Evolutionary conservation across 2,329 filamentous ascomycete species (phyloP).

Genomic region (Botryotinia globosa): DNA sequence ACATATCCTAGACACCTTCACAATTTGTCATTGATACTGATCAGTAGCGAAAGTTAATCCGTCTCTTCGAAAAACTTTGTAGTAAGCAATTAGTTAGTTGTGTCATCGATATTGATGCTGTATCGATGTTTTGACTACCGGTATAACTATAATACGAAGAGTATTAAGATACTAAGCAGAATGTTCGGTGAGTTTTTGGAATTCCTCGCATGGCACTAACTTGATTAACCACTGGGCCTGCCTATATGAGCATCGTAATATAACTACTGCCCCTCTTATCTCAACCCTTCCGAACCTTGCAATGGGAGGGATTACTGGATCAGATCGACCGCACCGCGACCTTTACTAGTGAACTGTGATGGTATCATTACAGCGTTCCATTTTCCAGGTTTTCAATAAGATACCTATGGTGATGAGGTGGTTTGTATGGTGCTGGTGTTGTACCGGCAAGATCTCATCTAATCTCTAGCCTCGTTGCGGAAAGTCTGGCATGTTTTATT

Average conservation of each 20-base stretch:
- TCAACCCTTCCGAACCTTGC: not conserved
- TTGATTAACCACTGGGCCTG: not conserved
- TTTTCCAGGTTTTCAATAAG: not conserved
- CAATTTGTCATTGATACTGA: not conserved
- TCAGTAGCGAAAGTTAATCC: not conserved
- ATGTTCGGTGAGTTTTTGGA: not conserved
- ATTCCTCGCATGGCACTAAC: not conserved
- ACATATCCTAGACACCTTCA: not conserved
- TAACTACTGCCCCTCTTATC: constrained; percentile 28
- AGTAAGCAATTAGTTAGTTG: not conserved
- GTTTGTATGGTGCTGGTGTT: not conserved
- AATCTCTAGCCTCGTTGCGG: constrained; percentile 22
- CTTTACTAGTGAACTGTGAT: not conserved
- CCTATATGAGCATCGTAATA: constrained; percentile 34
- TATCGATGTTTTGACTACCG: not conserved
- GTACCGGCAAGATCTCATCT: constrained; percentile 26
- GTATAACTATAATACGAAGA: not conserved
- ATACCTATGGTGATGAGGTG: not conserved
- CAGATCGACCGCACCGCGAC: constrained; percentile 15
- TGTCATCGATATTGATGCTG: not conserved
- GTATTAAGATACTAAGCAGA: not conserved
- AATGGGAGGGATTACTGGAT: constrained; percentile 5
- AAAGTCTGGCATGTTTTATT: not conserved
- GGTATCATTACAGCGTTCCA: constrained; percentile 21
- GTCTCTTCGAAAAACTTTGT: not conserved